Conservation (phyloP, 2,329 filamentous ascomycete genomes). For the Alternaria triticina region DNA sequence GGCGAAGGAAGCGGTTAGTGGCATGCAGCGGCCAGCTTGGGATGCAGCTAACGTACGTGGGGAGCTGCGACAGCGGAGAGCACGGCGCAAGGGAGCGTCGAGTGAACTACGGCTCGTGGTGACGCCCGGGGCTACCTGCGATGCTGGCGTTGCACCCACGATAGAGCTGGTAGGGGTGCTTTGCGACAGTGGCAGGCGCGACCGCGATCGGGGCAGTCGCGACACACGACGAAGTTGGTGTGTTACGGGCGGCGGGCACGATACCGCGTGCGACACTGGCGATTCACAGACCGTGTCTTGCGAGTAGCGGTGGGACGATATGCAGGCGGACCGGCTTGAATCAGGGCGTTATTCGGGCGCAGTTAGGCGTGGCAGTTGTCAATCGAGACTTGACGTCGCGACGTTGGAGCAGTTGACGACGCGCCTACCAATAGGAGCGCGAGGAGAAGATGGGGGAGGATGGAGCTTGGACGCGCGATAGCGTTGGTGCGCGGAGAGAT, state of each 20-base stretch:
- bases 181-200: conserved; percentile 8
- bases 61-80: conserved; percentile 10
- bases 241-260: conserved; percentile 1
- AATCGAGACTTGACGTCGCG: conserved; percentile 12
- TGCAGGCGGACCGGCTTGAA: conserved; percentile 14
- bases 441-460: conserved; percentile 14
- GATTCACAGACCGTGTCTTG: conserved; percentile 2
- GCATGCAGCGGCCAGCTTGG: conserved; percentile 34
- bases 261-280: conserved; percentile 20
- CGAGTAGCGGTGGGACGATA: conserved; percentile 18
- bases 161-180: conserved; percentile 1
- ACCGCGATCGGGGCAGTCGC: conserved; percentile 9
- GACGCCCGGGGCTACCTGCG: conserved; percentile 1
- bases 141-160: conserved; percentile 5
- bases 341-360: conserved; percentile 16
- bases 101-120: conserved; percentile 2
- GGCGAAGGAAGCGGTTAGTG: conserved; percentile 40
- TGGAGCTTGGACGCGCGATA: conserved; percentile 12
- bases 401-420: conserved; percentile 8
- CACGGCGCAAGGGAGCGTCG: conserved; percentile 24
- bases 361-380: conserved; percentile 19
- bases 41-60: conserved; percentile 33
- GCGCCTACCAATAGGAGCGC: conserved; percentile 18
- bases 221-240: conserved; percentile 3
- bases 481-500: conserved; percentile 4